These are phyloP conservation scores for Trametes punicea DNA, from an alignment of 768 basidiomycete genomes.

Conservation along the genomic window DNA sequence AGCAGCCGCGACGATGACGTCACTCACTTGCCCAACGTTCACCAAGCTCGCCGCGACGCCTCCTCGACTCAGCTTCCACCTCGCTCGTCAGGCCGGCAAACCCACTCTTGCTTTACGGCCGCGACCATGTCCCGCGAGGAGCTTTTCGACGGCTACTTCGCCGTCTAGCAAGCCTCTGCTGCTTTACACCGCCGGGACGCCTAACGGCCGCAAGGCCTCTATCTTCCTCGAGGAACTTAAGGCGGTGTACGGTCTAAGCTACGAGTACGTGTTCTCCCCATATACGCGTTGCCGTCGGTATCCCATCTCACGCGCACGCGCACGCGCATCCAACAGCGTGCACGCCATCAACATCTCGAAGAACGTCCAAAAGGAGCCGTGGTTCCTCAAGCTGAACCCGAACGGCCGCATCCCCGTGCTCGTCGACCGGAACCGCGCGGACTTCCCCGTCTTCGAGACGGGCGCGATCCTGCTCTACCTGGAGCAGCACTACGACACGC, in stretches of 20 bases:
- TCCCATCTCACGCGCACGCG: neutral
- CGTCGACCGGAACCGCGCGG: conserved; percentile 56
- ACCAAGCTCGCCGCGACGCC: neutral
- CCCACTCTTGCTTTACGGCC: too few species aligned
- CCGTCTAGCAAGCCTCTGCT: conserved; percentile 16
- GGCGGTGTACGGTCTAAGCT: conserved; percentile 39
- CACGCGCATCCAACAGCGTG: conserved; percentile 33
- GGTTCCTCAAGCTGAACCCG: conserved; percentile 73
- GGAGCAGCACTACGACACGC: conserved; percentile 72
- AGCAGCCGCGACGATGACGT: too few species aligned
- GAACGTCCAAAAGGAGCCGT: conserved; percentile 71
- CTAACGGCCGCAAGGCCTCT: conserved; percentile 50
- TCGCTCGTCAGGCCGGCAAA: too few species aligned
- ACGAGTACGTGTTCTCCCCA: conserved; percentile 39
- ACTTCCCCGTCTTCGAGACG: conserved; percentile 69
- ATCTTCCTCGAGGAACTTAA: conserved; percentile 57
- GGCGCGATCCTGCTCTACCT: conserved; percentile 84
- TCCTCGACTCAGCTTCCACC: too few species aligned
- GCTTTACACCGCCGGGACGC: conserved; percentile 38
- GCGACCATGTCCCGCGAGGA: neutral
- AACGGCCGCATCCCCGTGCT: conserved; percentile 73
- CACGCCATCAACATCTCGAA: conserved; percentile 54
- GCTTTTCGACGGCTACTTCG: conserved; percentile 14
- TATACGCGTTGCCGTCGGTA: neutral
- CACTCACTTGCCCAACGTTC: too few species aligned